Conservation (phyloP, 2,329 filamentous ascomycete genomes). For the Penicillium sp. region DNA sequence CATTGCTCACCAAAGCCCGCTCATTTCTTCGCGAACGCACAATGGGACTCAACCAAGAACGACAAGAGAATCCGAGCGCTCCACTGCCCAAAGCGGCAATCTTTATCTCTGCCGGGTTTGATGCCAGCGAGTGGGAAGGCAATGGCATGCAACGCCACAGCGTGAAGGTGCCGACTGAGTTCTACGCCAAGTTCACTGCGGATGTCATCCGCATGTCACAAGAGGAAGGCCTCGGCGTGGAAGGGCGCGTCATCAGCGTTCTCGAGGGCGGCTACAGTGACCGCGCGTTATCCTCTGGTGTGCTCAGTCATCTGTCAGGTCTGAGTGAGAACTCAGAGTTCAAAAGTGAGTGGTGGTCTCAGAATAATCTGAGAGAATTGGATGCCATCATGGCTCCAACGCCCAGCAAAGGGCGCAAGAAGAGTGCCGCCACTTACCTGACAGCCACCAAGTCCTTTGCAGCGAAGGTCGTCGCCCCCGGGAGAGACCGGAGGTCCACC, state of each 20-base stretch:
- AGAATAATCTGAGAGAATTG: constrained; percentile 64
- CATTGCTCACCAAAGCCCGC: constrained; percentile 78
- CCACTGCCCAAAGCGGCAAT: constrained; percentile 77
- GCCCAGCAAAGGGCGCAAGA: constrained; percentile 57
- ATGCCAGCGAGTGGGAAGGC: constrained; percentile 93
- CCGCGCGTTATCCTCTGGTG: constrained; percentile 80
- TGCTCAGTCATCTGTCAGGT: constrained; percentile 86
- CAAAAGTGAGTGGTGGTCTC: constrained; percentile 71
- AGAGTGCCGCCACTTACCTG: constrained; percentile 69
- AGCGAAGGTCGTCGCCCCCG: constrained; percentile 71
- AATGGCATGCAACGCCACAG: constrained; percentile 92
- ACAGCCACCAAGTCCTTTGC: constrained; percentile 86
- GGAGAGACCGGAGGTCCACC: constrained; percentile 52
- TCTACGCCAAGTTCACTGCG: constrained; percentile 86
- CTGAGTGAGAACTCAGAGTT: constrained; percentile 61
- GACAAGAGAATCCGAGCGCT: constrained; percentile 53
- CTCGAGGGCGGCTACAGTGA: constrained; percentile 96
- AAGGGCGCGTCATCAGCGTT: constrained; percentile 87
- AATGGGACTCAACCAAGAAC: constrained; percentile 58
- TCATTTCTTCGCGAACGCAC: constrained; percentile 74
- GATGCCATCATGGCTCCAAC: constrained; percentile 56
- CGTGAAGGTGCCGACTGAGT: constrained; percentile 93
- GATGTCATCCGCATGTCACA: constrained; percentile 81
- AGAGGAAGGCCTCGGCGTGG: constrained; percentile 73
- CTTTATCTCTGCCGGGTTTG: constrained; percentile 93